Conservation (phyloP, 371 early-diverging fungal genomes). For the Syncephalis plumigaleata region DNA sequence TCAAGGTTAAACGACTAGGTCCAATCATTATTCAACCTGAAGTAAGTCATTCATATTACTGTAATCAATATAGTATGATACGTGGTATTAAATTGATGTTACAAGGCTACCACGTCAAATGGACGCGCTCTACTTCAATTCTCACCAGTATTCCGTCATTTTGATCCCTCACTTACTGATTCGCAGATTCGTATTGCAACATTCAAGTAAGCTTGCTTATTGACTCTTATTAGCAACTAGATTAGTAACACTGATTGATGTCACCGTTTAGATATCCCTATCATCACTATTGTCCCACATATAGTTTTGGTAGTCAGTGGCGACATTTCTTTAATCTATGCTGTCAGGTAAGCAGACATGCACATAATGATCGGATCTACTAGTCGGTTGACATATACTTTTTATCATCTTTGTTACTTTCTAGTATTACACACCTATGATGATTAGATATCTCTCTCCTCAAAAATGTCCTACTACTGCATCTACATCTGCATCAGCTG, state of each 20-base stretch:
- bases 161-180: conserved; percentile 26
- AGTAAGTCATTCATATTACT: conserved; percentile 11
- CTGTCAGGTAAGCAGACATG: conserved; percentile 21
- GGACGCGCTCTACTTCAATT: conserved; percentile 67
- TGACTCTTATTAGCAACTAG: neutral
- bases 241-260: too few relatives aligned
- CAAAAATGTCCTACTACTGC: conserved; percentile 25
- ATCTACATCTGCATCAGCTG: conserved; percentile 9
- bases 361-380: neutral
- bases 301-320: conserved; percentile 34
- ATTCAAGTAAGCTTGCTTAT: conserved; percentile 55
- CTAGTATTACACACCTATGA: conserved; percentile 36
- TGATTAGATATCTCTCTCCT: conserved; percentile 27
- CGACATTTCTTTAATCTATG: conserved; percentile 38
- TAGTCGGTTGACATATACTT: neutral
- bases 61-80: neutral
- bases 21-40: conserved; percentile 77
- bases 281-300: conserved; percentile 43
- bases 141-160: conserved; percentile 39
- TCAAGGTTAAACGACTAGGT: conserved; percentile 22
- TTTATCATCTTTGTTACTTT: neutral
- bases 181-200: conserved; percentile 35
- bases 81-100: neutral
- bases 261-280: conserved; percentile 36
- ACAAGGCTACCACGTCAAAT: conserved; percentile 70